A percentile compares a stretch with the other conserved stretches of the same genome.
Conservation (phyloP, 2,329 filamentous ascomycete genomes). For the Furcasterigmium furcatum region DNA sequence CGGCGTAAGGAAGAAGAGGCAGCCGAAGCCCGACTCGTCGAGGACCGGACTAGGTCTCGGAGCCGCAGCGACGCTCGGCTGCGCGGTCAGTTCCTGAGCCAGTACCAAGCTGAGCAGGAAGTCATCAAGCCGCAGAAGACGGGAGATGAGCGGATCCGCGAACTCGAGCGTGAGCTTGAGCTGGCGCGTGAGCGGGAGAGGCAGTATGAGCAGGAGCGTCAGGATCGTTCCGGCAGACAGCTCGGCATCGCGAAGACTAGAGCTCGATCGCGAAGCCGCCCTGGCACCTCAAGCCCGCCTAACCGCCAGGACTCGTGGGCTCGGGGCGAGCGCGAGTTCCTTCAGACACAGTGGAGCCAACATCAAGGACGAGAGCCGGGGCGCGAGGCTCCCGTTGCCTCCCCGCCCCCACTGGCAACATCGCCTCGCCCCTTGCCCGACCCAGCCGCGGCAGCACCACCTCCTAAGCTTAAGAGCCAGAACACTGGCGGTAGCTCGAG, state of each 20-base stretch:
- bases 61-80: constrained; percentile 62
- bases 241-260: constrained; percentile 22
- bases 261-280: constrained; percentile 16
- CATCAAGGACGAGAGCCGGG: constrained; percentile 29
- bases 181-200: constrained; percentile 58
- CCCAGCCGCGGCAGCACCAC: constrained; percentile 17
- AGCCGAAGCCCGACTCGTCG: constrained; percentile 62
- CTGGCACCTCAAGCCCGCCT: constrained; percentile 32
- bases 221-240: constrained; percentile 39
- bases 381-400: constrained; percentile 11
- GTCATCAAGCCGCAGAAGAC: constrained; percentile 23
- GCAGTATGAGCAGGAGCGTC: constrained; percentile 57
- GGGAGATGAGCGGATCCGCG: constrained; percentile 24
- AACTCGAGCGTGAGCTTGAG: constrained; percentile 74
- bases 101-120: constrained; percentile 73
- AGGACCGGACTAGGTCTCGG: constrained; percentile 62
- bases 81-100: constrained; percentile 79
- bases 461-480: constrained; percentile 10
- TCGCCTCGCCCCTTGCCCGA: constrained; percentile 17
- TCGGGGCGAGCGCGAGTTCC: constrained; percentile 60
- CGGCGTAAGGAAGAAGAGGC: constrained; percentile 71
- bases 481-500: constrained; percentile 22
- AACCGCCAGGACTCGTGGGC: constrained; percentile 63
- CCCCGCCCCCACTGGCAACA: constrained; percentile 13
- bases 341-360: constrained; percentile 51